Evolutionary conservation across 2,329 filamentous ascomycete genomes (phyloP).

Genomic region (Parastagonospora avenae): DNA sequence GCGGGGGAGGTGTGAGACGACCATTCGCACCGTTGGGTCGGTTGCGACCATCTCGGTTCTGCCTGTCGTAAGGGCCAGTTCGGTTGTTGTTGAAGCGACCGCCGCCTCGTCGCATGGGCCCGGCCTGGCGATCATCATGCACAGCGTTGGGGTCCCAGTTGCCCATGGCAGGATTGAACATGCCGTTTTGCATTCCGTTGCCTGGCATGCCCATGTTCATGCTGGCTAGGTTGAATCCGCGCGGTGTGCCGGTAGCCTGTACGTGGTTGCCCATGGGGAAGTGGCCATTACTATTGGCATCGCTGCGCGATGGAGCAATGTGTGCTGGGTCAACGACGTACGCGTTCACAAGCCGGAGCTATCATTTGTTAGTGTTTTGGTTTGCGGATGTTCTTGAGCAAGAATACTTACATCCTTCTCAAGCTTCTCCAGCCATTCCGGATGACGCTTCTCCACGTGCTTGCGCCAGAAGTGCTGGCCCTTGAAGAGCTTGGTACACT

Average conservation of each 20-base stretch:
- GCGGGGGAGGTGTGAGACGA: slow-evolving; percentile 54
- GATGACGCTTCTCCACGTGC: slow-evolving; percentile 94
- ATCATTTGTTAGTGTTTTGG: slow-evolving; percentile 14
- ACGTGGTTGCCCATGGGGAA: slow-evolving; percentile 83
- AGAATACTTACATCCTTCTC: slow-evolving; percentile 75
- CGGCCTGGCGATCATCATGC: slow-evolving; percentile 46
- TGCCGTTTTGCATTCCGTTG: slow-evolving; percentile 50
- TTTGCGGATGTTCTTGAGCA: background rate
- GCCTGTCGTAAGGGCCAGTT: slow-evolving; percentile 49
- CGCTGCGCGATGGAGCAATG: slow-evolving; percentile 89
- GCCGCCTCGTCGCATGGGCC: slow-evolving; percentile 51
- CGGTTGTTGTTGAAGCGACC: slow-evolving; percentile 48
- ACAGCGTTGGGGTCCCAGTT: slow-evolving; percentile 61
- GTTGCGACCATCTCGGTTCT: slow-evolving; percentile 49
- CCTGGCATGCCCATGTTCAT: slow-evolving; percentile 66
- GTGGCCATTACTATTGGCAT: slow-evolving; percentile 94
- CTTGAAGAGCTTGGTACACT: slow-evolving; percentile 97
- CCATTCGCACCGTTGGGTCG: slow-evolving; percentile 54
- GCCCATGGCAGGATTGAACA: slow-evolving; percentile 59
- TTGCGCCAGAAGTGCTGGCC: slow-evolving; percentile 97
- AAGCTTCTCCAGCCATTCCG: slow-evolving; percentile 81
- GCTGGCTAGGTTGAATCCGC: slow-evolving; percentile 85
- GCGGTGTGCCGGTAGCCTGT: slow-evolving; percentile 76
- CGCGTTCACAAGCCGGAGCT: slow-evolving; percentile 89
- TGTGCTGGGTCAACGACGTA: slow-evolving; percentile 95